Conservation (phyloP, 2,329 filamentous ascomycete species). For the Ceratocystis lukuohia region DNA sequence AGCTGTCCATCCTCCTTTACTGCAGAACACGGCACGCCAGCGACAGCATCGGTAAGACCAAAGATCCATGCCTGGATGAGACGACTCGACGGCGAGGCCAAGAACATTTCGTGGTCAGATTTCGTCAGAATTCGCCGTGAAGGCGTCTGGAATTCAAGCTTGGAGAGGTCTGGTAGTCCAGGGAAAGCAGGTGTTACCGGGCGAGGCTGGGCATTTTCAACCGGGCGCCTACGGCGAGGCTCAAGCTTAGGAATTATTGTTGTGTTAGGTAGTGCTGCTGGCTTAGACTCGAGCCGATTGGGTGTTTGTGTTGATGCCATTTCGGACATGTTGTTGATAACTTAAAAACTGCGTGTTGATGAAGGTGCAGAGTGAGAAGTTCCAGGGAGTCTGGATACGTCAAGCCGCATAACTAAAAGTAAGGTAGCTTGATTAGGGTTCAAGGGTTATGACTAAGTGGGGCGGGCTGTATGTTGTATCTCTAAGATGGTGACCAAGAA, state of each 20-base stretch:
- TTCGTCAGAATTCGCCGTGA: constrained; percentile 67
- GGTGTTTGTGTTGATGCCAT: constrained; percentile 10
- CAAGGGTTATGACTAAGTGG: background rate
- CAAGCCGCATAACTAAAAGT: background rate
- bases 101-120: constrained; percentile 69
- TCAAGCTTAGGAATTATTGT: constrained; percentile 53
- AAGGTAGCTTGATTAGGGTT: background rate
- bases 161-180: constrained; percentile 42
- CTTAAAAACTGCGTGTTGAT: no score
- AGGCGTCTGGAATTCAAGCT: constrained; percentile 51
- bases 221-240: constrained; percentile 43
- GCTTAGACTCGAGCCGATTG: background rate
- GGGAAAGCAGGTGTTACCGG: constrained; percentile 66
- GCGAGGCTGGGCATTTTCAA: constrained; percentile 44
- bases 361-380: no score
- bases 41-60: constrained; percentile 67
- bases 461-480: background rate
- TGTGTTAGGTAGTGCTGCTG: constrained; percentile 29
- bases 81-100: constrained; percentile 59
- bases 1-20: constrained; percentile 38
- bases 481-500: background rate
- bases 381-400: background rate
- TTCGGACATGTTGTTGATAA: background rate
- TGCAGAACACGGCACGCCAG: constrained; percentile 51
- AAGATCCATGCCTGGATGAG: constrained; percentile 79